phyloP scores from a whole-genome alignment of 2,329 filamentous ascomycete species.

The Trichoderma koningii region DNA sequence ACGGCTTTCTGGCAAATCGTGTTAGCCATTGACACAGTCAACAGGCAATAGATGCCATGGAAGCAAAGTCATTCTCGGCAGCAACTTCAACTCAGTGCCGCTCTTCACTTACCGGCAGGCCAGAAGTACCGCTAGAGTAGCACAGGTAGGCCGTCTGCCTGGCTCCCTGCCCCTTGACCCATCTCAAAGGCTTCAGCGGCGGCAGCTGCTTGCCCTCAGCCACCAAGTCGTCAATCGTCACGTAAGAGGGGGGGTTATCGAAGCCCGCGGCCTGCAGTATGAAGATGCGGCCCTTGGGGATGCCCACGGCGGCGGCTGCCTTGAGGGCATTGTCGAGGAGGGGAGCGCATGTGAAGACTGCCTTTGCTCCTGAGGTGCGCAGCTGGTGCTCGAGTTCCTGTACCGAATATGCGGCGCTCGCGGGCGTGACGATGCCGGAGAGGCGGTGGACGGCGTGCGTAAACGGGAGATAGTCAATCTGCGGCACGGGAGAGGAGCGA shows the following conservation, averaged over 20 bases:
- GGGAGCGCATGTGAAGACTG: conserved; percentile 70
- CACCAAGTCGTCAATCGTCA: conserved; percentile 68
- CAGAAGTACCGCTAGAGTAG: conserved; percentile 79
- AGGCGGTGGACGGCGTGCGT: conserved; percentile 74
- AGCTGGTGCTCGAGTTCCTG: conserved; percentile 72
- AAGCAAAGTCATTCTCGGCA: too few species aligned
- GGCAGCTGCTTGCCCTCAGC: conserved; percentile 59
- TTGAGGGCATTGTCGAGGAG: conserved; percentile 65
- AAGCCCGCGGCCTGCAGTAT: conserved; percentile 68
- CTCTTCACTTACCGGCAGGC: conserved; percentile 61
- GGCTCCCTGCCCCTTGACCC: conserved; percentile 65
- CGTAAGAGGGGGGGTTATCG: conserved; percentile 54
- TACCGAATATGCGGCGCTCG: conserved; percentile 73
- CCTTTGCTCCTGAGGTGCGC: conserved; percentile 66
- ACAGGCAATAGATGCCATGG: neutral
- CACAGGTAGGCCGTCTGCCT: conserved; percentile 74
- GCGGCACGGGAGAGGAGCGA: neutral
- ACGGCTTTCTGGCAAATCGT: conserved; percentile 66
- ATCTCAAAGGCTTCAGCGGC: conserved; percentile 57
- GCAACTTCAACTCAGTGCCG: too few species aligned
- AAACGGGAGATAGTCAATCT: conserved; percentile 75
- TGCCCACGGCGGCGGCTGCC: conserved; percentile 63
- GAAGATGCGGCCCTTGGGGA: conserved; percentile 67
- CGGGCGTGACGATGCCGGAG: conserved; percentile 72
- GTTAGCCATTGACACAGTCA: conserved; percentile 21